Conservation (phyloP, 2,329 filamentous ascomycete species). For the Aspergillus novofumigatus region DNA sequence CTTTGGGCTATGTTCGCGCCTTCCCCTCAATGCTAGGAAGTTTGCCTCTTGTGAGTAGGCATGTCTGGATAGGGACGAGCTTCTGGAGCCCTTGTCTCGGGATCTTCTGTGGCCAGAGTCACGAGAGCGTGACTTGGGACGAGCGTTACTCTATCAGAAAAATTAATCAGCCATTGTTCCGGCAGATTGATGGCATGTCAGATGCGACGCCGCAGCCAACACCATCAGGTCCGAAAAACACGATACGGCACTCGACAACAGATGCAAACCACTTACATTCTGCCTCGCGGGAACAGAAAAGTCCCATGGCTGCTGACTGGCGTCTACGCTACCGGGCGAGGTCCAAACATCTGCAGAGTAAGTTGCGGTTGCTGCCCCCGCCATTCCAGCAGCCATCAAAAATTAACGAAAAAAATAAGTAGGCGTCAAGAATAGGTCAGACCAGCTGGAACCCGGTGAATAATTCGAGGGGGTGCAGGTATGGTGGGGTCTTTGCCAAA, state of each 20-base stretch:
- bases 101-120: conserved; percentile 31
- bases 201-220: background rate
- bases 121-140: conserved; percentile 32
- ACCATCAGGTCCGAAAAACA: background rate
- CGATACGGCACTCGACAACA: background rate
- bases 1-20: conserved; percentile 30
- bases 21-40: conserved; percentile 29
- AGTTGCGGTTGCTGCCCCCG: conserved; percentile 37
- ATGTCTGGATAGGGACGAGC: conserved; percentile 34
- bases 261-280: conserved; percentile 25
- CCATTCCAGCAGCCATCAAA: conserved; percentile 31
- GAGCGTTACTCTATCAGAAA: conserved; percentile 22
- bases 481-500: conserved; percentile 6
- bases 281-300: conserved; percentile 33
- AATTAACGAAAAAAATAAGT: conserved; percentile 7
- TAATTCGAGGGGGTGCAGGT: conserved; percentile 1
- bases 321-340: conserved; percentile 31
- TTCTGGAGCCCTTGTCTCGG: conserved; percentile 35
- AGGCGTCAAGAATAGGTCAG: conserved; percentile 20
- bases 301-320: conserved; percentile 33
- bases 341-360: conserved; percentile 38
- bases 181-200: background rate
- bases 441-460: conserved; percentile 30
- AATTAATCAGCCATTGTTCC: conserved; percentile 8
- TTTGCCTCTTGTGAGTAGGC: conserved; percentile 26